A percentile compares a stretch with the other conserved stretches of the same genome.
phyloP scores from a whole-genome alignment of 2,329 filamentous ascomycete genomes.

The Alternaria novae-zelandiae region DNA sequence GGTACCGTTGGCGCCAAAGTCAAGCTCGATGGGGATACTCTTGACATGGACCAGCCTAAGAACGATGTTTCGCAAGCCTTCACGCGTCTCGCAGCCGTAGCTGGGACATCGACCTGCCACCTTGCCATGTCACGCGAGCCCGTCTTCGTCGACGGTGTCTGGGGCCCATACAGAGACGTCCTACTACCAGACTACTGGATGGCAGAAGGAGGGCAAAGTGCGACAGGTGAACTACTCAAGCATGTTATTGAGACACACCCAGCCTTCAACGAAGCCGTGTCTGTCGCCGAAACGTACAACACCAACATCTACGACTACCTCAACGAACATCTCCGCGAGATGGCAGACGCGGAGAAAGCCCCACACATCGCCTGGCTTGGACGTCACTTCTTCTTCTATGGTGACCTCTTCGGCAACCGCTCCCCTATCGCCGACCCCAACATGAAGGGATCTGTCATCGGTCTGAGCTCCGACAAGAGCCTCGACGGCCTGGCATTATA shows the following conservation, averaged over 20 bases:
- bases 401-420: slow-evolving; percentile 95
- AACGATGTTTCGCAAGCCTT: slow-evolving; percentile 95
- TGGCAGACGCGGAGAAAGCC: slow-evolving; percentile 71
- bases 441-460: slow-evolving; percentile 91
- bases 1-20: slow-evolving; percentile 98
- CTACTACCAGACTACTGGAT: slow-evolving; percentile 93
- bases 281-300: slow-evolving; percentile 79
- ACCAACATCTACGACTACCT: slow-evolving; percentile 95
- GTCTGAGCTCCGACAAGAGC: slow-evolving; percentile 84
- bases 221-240: slow-evolving; percentile 91
- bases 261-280: slow-evolving; percentile 80
- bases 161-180: slow-evolving; percentile 96
- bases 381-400: slow-evolving; percentile 98
- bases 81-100: slow-evolving; percentile 88
- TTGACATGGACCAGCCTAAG: slow-evolving; percentile 71
- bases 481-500: slow-evolving; percentile 86
- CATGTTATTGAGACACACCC: slow-evolving; percentile 96
- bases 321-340: slow-evolving; percentile 81
- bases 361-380: slow-evolving; percentile 84
- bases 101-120: slow-evolving; percentile 96
- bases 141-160: slow-evolving; percentile 93
- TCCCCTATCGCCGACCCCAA: slow-evolving; percentile 90
- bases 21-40: slow-evolving; percentile 70
- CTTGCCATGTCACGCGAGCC: slow-evolving; percentile 92
- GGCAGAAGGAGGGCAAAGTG: slow-evolving; percentile 95